Evolutionary conservation across 208 protist species (phyloP).

Genomic region (Herpetomonas tarakana): DNA sequence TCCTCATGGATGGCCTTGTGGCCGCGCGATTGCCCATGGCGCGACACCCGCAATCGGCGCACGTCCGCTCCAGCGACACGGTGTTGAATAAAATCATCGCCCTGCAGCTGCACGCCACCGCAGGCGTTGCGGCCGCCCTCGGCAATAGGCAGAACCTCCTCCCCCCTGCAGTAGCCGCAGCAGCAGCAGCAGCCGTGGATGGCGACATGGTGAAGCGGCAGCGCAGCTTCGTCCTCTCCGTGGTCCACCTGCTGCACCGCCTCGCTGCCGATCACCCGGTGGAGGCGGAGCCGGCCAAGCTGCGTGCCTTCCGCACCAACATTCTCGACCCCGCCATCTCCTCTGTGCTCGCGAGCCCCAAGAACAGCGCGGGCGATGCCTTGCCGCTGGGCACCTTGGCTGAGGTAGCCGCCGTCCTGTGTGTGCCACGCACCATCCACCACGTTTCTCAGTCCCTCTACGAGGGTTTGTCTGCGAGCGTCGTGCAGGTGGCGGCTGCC

Average conservation of each 20-base stretch:
- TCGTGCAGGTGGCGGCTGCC: constrained; percentile 9
- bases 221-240: constrained; percentile 43
- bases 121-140: constrained; percentile 12
- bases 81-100: constrained; percentile 65
- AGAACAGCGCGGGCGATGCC: constrained; percentile 7
- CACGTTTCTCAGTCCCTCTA: constrained; percentile 46
- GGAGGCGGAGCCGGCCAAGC: constrained; percentile 47
- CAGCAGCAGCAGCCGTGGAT: constrained; percentile 1
- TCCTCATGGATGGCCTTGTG: constrained; percentile 31
- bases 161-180: neutral
- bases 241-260: constrained; percentile 61
- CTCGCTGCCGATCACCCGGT: constrained; percentile 48
- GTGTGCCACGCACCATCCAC: constrained; percentile 56
- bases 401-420: constrained; percentile 77
- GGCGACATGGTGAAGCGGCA: constrained; percentile 16
- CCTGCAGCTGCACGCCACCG: constrained; percentile 44
- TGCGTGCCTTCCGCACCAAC: constrained; percentile 56
- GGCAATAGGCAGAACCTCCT: neutral
- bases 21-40: constrained; percentile 24
- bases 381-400: constrained; percentile 49
- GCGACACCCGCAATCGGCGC: constrained; percentile 35
- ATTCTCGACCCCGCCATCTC: constrained; percentile 60
- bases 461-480: constrained; percentile 32
- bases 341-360: constrained; percentile 19
- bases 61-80: constrained; percentile 31